Base-by-base conservation (phyloP, 1,139 yeast species). In the Taphrina confusa region DNA sequence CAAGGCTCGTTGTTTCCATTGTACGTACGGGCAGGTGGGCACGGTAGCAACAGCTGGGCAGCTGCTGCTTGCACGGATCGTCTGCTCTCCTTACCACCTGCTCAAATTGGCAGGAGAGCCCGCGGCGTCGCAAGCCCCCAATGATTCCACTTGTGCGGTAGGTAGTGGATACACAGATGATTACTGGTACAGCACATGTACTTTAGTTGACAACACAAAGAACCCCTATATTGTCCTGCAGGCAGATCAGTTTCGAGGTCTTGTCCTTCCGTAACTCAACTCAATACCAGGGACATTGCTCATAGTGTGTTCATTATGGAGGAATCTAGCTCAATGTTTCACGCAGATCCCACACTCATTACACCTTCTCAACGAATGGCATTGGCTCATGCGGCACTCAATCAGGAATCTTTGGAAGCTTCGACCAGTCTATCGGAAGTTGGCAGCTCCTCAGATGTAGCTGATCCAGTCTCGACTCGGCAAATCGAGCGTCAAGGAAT, bases 291-390 rank as follows among this genome's bases (percentile, higher is more conserved):
- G n/a, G n/a, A n/a, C n/a, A n/a, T n/a, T n/a, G n/a, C n/a, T n/a
- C n/a, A n/a, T n/a, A 12, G 23, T 16, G 9, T 18, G 4, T 16
- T 18, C 8, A 18, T 18, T 5, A 42, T 42, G 47, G 47, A 23
- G 9, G 47, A 42, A 23, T 42, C 47, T 6, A 42, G 47, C 47
- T 45, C 50, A 8, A 34, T 47, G 42, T 47, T 47, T 12, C n/a
- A 16, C 1, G 27, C 39, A 6, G 52, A 47, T 22, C 52, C 52
- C 4, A 47, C 52, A 18, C 34, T 28, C 30, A 47, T 33, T 16
- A 27, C 52, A 33, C 50, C 50, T 6, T 47, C 52, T n/a, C 52
- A 47, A 20, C n/a, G 52, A 20, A 18, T 47, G 39, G 52, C 52
- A 3, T 20, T 25, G 25, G 52, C 52, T 14, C 52, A 47, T 47